Conservation (phyloP, 208 protist genomes). For the Leishmania arabica region DNA sequence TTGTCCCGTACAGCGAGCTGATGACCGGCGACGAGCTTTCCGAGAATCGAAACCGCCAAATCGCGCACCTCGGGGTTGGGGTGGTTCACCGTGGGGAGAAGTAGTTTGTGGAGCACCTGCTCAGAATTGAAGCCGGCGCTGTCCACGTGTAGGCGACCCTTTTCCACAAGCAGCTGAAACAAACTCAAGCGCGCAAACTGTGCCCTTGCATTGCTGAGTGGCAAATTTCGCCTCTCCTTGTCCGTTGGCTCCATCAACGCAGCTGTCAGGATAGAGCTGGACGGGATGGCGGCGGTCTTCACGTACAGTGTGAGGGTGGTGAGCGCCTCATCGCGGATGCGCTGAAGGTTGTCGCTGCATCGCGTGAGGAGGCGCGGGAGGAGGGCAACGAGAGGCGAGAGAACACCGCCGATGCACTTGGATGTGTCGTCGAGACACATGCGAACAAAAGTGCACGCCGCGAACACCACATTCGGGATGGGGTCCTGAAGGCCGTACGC, state of each 20-base stretch:
- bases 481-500: slow-evolving; percentile 79
- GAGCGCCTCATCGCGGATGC: slow-evolving; percentile 73
- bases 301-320: slow-evolving; percentile 66
- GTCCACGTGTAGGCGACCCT: slow-evolving; percentile 21
- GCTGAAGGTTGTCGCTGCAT: slow-evolving; percentile 66
- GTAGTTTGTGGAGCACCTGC: slow-evolving; percentile 55
- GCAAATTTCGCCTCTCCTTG: slow-evolving; percentile 65
- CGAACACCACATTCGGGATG: slow-evolving; percentile 79
- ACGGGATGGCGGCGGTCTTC: slow-evolving; percentile 35
- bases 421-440: slow-evolving; percentile 54
- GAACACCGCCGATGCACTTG: slow-evolving; percentile 39
- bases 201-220: slow-evolving; percentile 48
- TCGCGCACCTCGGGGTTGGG: slow-evolving; percentile 82
- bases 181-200: slow-evolving; percentile 70
- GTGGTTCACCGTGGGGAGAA: slow-evolving; percentile 82
- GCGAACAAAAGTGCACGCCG: slow-evolving; percentile 68
- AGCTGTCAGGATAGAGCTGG: slow-evolving; percentile 40
- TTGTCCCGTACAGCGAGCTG: slow-evolving; percentile 46
- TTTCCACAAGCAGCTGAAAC: slow-evolving; percentile 44
- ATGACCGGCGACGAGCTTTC: slow-evolving; percentile 33
- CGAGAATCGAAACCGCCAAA: slow-evolving; percentile 45
- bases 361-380: slow-evolving; percentile 76
- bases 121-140: slow-evolving; percentile 11
- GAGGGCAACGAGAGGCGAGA: slow-evolving; percentile 53
- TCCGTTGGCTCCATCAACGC: slow-evolving; percentile 74